Percentiles rank a stretch among this genome's conserved stretches.
Conservation (phyloP, 257 asterid species). For the Solanum sejunctum region DNA sequence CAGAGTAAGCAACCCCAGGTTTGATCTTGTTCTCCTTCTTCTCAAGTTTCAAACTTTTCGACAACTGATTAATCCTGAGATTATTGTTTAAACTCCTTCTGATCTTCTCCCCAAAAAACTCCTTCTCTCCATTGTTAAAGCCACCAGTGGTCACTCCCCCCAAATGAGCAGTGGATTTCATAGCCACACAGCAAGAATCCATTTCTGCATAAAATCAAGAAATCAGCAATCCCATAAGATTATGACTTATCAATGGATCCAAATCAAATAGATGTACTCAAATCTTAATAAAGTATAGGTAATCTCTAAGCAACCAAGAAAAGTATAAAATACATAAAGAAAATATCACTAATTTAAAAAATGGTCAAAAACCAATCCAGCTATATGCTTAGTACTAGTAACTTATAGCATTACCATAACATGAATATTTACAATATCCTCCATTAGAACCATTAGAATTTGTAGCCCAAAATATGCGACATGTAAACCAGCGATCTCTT, state of each 20-base stretch:
- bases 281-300: conserved; percentile 17
- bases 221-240: not conserved
- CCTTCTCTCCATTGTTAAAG: conserved; percentile 30
- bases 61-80: conserved; percentile 17
- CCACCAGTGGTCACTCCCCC: conserved; percentile 19
- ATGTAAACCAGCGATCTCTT: not conserved
- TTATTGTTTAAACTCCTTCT: conserved; percentile 30
- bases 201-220: conserved; percentile 21
- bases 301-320: conserved; percentile 47
- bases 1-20: conserved; percentile 62
- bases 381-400: not conserved
- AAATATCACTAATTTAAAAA: not conserved
- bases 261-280: conserved; percentile 1
- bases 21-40: conserved; percentile 30
- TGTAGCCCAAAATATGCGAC: not conserved
- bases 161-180: conserved; percentile 36
- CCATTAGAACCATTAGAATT: not conserved
- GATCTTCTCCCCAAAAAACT: conserved; percentile 47
- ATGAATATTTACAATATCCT: not conserved
- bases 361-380: conserved; percentile 11
- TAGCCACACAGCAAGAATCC: conserved; percentile 52
- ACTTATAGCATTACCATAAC: not conserved
- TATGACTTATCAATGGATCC: not conserved
- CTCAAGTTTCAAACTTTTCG: conserved; percentile 33
- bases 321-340: conserved; percentile 59